Base-by-base conservation (phyloP, 257 asterid genomes). In the Rhazya stricta region DNA sequence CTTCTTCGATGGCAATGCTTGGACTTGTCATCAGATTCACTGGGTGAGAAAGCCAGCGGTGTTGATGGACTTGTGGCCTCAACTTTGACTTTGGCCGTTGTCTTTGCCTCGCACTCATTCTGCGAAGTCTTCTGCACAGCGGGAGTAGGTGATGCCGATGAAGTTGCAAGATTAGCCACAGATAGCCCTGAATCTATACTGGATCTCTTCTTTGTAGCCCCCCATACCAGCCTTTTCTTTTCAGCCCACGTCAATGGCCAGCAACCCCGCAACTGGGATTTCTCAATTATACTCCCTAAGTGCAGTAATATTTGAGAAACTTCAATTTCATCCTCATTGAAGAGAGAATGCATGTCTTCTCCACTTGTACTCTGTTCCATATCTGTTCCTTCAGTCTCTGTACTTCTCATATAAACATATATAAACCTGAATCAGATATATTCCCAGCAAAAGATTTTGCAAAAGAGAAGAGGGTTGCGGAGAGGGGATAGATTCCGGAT, bases 61-160 rank as follows among this genome's bases (percentile, higher is more conserved):
- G 96, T 89, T 57, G 83, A 81, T 3, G 97, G 96, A 73, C 96
- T 89, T 43, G 79, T 77, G 54, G 48, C 77, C 51, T 78, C 81
- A 67, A 27, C 77, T 53, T 83, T 83, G 75, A 82, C 76, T 68
- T 19, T 76, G 9, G 75, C n/a, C 12, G 1, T 56, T 4, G 10
- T 18, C n/a, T 61, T 61, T n/a, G 1, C 32, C 15, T 34, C n/a
- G n/a, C 18, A 37, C 30, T 66, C 71, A 34, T 23, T 63, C 71
- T 29, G 18, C 37, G 43, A 5, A n/a, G 39, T 6, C 21, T 29
- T 45, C 58, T 12, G 46, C 21, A 51, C 23, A 46, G 79, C n/a
- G n/a, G 46, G 42, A 30, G 76, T 58, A 60, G 66, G 51, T 0
- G 83, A 48, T 2, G 56, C 58, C 60, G 73, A 58, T 11, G 74